Evolutionary conservation across 108 stramenopile genomes (phyloP).

Genomic region (Nitzschia putrida): DNA sequence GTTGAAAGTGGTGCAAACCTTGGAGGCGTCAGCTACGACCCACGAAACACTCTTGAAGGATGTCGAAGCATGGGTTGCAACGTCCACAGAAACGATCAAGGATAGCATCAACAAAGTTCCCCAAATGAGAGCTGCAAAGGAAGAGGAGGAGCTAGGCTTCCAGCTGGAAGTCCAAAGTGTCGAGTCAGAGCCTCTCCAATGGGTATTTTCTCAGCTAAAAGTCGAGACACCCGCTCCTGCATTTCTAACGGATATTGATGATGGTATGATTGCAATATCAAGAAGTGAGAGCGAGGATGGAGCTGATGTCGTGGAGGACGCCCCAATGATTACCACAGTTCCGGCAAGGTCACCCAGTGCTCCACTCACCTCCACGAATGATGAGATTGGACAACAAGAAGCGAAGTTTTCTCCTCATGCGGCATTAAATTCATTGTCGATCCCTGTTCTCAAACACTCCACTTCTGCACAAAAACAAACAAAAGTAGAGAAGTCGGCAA

Average conservation of each 20-base stretch:
- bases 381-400: too few species aligned
- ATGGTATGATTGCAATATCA: not conserved
- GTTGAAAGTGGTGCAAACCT: not conserved
- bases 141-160: not conserved
- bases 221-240: not conserved
- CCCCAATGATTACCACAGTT: too few species aligned
- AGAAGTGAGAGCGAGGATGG: not conserved
- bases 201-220: not conserved
- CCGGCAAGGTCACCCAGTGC: too few species aligned
- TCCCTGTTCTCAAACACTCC: too few species aligned
- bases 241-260: slow-evolving; percentile 1
- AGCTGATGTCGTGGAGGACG: too few species aligned
- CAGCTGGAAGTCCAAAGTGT: not conserved
- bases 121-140: not conserved
- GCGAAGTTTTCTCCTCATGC: too few species aligned
- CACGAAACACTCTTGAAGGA: slow-evolving; percentile 12
- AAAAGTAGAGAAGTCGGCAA: too few species aligned
- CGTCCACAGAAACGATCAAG: slow-evolving; percentile 8
- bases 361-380: too few species aligned
- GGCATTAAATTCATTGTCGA: too few species aligned
- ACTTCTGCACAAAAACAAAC: too few species aligned
- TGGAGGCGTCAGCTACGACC: not conserved
- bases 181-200: slow-evolving; percentile 4
- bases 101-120: slow-evolving; percentile 14
- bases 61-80: slow-evolving; percentile 25